A percentile compares a stretch with the other conserved stretches of the same genome.
These are phyloP conservation scores for Coniochaeta prunicola DNA, from an alignment of 2,329 filamentous ascomycete genomes.

Conservation along the genomic window DNA sequence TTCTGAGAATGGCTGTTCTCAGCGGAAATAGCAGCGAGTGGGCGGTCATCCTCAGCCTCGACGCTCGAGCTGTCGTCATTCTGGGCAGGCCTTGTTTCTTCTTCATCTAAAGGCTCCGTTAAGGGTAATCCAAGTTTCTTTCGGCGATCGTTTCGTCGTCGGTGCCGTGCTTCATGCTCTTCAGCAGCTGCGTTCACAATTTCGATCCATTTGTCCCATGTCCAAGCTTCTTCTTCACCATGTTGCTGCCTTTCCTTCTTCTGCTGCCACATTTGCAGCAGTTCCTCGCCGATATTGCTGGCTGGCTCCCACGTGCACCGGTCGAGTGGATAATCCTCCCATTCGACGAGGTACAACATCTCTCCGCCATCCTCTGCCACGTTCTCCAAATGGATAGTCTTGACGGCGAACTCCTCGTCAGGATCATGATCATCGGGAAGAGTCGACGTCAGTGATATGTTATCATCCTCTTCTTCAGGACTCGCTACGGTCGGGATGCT, in stretches of 20 bases:
- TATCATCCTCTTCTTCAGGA: slow-evolving; percentile 33
- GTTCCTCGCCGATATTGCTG: slow-evolving; percentile 29
- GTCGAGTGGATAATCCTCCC: slow-evolving; percentile 52
- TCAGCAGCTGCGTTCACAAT: slow-evolving; percentile 20
- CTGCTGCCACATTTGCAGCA: slow-evolving; percentile 35
- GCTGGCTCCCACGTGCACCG: slow-evolving; percentile 50
- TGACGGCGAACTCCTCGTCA: slow-evolving; percentile 44
- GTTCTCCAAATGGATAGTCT: slow-evolving; percentile 42
- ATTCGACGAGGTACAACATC: slow-evolving; percentile 53
- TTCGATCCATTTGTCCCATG: slow-evolving; percentile 27
- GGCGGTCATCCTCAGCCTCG: slow-evolving; percentile 19
- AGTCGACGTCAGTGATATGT: slow-evolving; percentile 52
- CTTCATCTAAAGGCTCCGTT: slow-evolving; percentile 13
- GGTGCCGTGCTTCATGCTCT: slow-evolving; percentile 28
- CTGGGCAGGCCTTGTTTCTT: background rate
- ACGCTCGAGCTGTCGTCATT: slow-evolving; percentile 10
- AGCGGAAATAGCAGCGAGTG: slow-evolving; percentile 5
- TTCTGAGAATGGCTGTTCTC: background rate
- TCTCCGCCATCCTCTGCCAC: slow-evolving; percentile 22
- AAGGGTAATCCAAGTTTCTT: slow-evolving; percentile 24
- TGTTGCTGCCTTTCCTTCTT: slow-evolving; percentile 27
- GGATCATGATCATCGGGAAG: slow-evolving; percentile 21
- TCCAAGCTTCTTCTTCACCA: slow-evolving; percentile 26
- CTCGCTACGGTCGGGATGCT: background rate
- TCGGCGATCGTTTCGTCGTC: slow-evolving; percentile 37